phyloP scores from a whole-genome alignment of 805 yeast genomes.

The Candida pseudoglaebosa region DNA sequence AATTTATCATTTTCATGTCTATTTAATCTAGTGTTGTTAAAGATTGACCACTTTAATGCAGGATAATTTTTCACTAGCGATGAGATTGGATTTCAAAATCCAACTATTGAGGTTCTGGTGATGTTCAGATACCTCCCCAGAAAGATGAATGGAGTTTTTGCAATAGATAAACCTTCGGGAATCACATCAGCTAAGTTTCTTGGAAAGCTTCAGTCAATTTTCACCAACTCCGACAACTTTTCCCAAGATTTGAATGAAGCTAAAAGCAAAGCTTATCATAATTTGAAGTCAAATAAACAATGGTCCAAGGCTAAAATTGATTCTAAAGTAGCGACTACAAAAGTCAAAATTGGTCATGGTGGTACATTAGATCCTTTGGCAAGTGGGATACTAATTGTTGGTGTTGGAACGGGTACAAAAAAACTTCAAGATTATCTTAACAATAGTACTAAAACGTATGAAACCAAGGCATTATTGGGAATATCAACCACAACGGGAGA shows the following conservation, averaged over 20 bases:
- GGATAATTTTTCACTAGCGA: conserved; percentile 3
- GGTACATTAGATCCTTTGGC: conserved; percentile 97
- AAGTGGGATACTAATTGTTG: conserved; percentile 88
- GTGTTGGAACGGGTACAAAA: conserved; percentile 92
- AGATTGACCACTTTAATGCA: not conserved
- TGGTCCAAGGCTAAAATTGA: conserved; percentile 47
- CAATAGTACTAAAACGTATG: conserved; percentile 75
- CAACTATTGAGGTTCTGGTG: conserved; percentile 2
- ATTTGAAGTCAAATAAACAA: conserved; percentile 33
- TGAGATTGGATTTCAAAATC: conserved; percentile 1
- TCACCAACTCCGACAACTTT: conserved; percentile 59
- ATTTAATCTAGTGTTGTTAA: too few species aligned
- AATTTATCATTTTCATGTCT: too few species aligned
- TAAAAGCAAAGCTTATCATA: conserved; percentile 41
- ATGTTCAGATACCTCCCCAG: conserved; percentile 6
- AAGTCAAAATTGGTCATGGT: conserved; percentile 94
- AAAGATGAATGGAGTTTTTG: conserved; percentile 87
- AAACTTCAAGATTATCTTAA: conserved; percentile 65
- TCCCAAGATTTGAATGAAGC: conserved; percentile 49
- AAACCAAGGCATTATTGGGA: conserved; percentile 82
- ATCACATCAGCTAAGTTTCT: conserved; percentile 75
- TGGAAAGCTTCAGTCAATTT: conserved; percentile 56
- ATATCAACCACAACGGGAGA: conserved; percentile 93
- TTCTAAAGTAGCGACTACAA: conserved; percentile 48
- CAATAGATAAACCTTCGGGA: conserved; percentile 86